Conservation (phyloP, 192 early-diverging fungal species). For the Phlyctochytrium arcticum region DNA sequence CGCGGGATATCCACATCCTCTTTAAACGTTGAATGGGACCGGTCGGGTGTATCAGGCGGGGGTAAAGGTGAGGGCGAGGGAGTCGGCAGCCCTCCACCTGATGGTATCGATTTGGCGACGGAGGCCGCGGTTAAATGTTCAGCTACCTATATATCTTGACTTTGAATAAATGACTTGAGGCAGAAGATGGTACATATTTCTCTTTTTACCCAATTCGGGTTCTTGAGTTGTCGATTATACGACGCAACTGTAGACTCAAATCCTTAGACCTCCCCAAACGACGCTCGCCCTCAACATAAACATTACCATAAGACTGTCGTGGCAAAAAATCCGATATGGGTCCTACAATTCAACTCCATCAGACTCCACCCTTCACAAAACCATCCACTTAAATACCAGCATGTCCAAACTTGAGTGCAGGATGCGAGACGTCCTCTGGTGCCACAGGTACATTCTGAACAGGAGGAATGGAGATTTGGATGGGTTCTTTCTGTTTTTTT, state of each 20-base stretch:
- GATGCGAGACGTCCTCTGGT: too few relatives aligned
- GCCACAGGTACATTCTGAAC: too few relatives aligned
- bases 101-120: constrained; percentile 15
- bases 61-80: not conserved
- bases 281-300: not conserved
- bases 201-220: constrained; percentile 75
- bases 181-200: constrained; percentile 51
- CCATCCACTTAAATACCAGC: too few relatives aligned
- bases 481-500: too few relatives aligned
- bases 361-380: too few relatives aligned
- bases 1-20: constrained; percentile 72
- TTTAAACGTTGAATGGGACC: constrained; percentile 69
- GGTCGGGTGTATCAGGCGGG: constrained; percentile 34
- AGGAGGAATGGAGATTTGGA: too few relatives aligned
- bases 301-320: constrained; percentile 57
- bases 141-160: constrained; percentile 41
- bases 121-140: constrained; percentile 45
- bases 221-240: constrained; percentile 71
- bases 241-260: constrained; percentile 38
- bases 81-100: not conserved
- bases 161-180: not conserved
- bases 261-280: not conserved
- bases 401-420: too few relatives aligned
- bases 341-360: constrained; percentile 52
- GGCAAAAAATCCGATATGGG: constrained; percentile 71